Evolutionary conservation across 2,329 filamentous ascomycete genomes (phyloP), one percentile per base, ranked within the genome.

Genomic region (Thielaviopsis ethacetica): DNA sequence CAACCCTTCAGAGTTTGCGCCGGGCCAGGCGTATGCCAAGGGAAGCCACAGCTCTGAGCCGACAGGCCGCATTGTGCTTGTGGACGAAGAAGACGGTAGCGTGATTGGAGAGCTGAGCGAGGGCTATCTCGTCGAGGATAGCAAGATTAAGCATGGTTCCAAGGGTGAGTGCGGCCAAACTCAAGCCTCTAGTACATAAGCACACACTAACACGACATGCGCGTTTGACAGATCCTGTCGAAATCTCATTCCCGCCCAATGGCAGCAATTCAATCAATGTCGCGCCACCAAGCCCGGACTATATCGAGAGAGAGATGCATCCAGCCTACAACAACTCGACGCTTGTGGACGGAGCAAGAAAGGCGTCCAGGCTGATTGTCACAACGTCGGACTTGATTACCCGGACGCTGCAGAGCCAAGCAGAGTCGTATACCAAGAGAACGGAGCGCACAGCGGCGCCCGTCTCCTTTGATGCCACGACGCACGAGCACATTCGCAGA

Each of bases 11-110:
- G 79, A 85, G 64, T 97, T 85, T 71, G 82, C 80, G 38, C 85
- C 88, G 0, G 90, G 91, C 15, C 83, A 94, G 70, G 89, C 75
- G 0, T 94, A 94, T 67, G 82, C 81, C 13, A 73, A 78, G 59
- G 82, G 82, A 17, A 82, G 79, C 65, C 75, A 79, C 57, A 83
- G 80, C 65, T 74, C 75, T 3, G 62, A 61, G 1, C 59, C 67
- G 30, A 70, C 80, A 41, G 88, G 91, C 17, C 84, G 93, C 69
- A 91, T 96, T 65, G 91, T 98, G 5, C 78, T 98, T 10, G 77
- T 98, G 17, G 90, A 98, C 67, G 93, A 98, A 71, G 91, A 97
- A 68, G 87, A 98, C 71, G 93, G 93, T 57, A 94, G 88, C 65
- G 87, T 98, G 9, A 87, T 98, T 27, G 93, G 93, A 53, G 91